Evolutionary conservation across 768 basidiomycete genomes (phyloP).

Genomic region (Suillus luteus): DNA sequence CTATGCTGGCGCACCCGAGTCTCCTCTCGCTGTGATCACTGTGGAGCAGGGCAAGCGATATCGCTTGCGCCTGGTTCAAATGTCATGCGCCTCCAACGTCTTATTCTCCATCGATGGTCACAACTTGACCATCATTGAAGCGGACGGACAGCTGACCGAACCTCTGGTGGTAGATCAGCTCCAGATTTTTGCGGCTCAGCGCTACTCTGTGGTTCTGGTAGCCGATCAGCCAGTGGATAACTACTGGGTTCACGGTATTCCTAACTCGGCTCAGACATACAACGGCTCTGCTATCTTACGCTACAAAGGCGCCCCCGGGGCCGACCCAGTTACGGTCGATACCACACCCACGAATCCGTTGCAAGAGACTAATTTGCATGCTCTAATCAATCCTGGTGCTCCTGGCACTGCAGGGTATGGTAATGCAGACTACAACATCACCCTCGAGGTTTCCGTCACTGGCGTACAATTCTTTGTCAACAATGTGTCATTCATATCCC

Average conservation of each 20-base stretch:
- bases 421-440: slow-evolving; percentile 42
- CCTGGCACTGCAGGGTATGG: slow-evolving; percentile 41
- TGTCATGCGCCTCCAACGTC: slow-evolving; percentile 46
- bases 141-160: slow-evolving; percentile 41
- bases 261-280: slow-evolving; percentile 26
- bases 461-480: slow-evolving; percentile 18
- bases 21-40: slow-evolving; percentile 38
- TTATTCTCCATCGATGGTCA: slow-evolving; percentile 49
- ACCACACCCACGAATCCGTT: slow-evolving; percentile 28
- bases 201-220: slow-evolving; percentile 33
- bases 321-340: slow-evolving; percentile 42
- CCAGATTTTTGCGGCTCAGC: slow-evolving; percentile 38
- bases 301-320: slow-evolving; percentile 42
- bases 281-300: slow-evolving; percentile 56
- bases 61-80: slow-evolving; percentile 38
- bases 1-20: slow-evolving; percentile 32
- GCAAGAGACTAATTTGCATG: slow-evolving; percentile 31
- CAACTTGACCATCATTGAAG: slow-evolving; percentile 47
- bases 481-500: slow-evolving; percentile 19
- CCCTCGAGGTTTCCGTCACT: slow-evolving; percentile 17
- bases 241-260: slow-evolving; percentile 52
- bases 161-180: slow-evolving; percentile 44
- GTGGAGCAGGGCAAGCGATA: slow-evolving; percentile 36
- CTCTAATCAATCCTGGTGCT: slow-evolving; percentile 30
- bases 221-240: slow-evolving; percentile 38